Conservation (phyloP, 768 basidiomycete species). For the Gyrodon lividus region DNA sequence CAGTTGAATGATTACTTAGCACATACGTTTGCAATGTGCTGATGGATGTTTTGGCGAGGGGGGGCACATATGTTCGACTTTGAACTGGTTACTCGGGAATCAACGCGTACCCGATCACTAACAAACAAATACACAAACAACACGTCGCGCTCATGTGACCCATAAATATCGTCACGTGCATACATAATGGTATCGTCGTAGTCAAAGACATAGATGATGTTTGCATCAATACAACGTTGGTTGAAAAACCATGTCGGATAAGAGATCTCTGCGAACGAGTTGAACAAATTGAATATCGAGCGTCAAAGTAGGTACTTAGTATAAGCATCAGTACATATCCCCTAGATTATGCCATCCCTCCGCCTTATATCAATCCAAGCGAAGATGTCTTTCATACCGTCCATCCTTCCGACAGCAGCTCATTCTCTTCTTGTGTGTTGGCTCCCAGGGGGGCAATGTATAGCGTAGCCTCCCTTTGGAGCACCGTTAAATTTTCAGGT, state of each 20-base stretch:
- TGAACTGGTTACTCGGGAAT: constrained; percentile 6
- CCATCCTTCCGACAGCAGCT: constrained; percentile 26
- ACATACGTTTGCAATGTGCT: constrained; percentile 13
- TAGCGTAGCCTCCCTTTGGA: constrained; percentile 29
- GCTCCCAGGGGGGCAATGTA: constrained; percentile 33
- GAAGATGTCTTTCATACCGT: constrained; percentile 1
- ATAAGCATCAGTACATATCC: not conserved
- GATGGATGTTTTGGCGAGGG: not conserved
- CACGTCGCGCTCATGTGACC: constrained; percentile 30
- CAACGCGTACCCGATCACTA: constrained; percentile 15
- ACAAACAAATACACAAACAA: constrained; percentile 17
- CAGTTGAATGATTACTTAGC: constrained; percentile 7
- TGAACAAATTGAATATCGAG: not conserved
- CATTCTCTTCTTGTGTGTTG: constrained; percentile 48
- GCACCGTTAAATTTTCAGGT: constrained; percentile 21
- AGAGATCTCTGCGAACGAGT: not conserved
- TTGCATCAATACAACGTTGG: no score
- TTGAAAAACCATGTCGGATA: no score
- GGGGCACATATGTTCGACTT: constrained; percentile 13
- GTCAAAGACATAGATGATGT: no score
- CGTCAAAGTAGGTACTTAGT: not conserved
- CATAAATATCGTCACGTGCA: constrained; percentile 18
- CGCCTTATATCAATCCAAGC: not conserved
- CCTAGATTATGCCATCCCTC: constrained; percentile 6
- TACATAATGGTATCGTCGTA: no score